Percentiles rank a stretch among this genome's conserved stretches.
Conservation (phyloP, 2,329 filamentous ascomycete species). For the Penicillium sp. region DNA sequence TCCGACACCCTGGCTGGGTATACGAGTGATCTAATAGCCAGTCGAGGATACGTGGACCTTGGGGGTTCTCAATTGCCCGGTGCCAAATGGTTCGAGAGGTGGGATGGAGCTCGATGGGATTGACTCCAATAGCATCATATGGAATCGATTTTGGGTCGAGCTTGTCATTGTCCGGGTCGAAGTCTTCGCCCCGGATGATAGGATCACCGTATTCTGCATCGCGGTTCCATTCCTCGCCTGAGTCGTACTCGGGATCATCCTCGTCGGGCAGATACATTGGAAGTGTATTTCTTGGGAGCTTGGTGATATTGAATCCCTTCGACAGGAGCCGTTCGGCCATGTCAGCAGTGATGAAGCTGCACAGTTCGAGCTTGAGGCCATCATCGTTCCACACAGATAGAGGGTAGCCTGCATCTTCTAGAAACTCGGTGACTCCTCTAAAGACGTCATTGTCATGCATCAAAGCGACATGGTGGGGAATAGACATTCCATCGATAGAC, state of each 20-base stretch:
- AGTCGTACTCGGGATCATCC: neutral
- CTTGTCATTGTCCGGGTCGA: neutral
- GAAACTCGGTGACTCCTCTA: neutral
- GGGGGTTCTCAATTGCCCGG: conserved; percentile 3
- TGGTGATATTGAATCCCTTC: conserved; percentile 3
- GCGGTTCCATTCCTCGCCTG: neutral
- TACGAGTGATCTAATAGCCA: conserved; percentile 1
- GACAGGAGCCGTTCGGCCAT: conserved; percentile 3
- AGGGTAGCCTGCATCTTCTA: neutral
- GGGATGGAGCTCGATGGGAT: neutral
- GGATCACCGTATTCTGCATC: conserved; percentile 4
- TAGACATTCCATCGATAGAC: conserved; percentile 1
- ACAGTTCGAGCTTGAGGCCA: conserved; percentile 3
- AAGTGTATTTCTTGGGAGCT: conserved; percentile 4
- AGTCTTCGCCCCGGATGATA: neutral
- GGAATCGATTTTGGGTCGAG: neutral
- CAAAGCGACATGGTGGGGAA: conserved; percentile 4
- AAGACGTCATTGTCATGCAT: neutral
- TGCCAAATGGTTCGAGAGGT: conserved; percentile 6
- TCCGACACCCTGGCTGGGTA: neutral
- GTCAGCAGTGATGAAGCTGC: neutral
- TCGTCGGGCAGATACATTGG: neutral
- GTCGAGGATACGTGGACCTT: neutral
- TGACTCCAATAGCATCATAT: neutral
- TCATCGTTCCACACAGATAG: conserved; percentile 6